Conservation (phyloP, 2,329 filamentous ascomycete genomes). For the Neofusicoccum ribis region DNA sequence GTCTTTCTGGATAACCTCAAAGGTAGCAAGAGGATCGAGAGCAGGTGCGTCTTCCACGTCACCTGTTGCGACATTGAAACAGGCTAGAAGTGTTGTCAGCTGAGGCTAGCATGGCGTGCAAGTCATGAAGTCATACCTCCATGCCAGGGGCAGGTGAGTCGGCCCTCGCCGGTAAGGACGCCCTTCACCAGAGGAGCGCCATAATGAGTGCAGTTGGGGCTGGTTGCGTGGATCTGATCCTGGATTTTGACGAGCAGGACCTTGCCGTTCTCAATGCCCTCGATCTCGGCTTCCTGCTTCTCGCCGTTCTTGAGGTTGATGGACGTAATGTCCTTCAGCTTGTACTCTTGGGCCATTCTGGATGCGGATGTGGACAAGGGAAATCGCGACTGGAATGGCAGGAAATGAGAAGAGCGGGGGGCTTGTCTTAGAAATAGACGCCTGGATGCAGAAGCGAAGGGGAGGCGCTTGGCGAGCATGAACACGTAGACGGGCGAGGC, state of each 20-base stretch:
- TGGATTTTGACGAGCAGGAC: constrained; percentile 80
- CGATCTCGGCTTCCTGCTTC: constrained; percentile 87
- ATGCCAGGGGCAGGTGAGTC: constrained; percentile 94
- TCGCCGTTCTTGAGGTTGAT: constrained; percentile 75
- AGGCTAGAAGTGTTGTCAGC: constrained; percentile 54
- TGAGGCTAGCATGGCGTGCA: background rate
- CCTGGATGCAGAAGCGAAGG: background rate
- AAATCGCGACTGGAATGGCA: background rate
- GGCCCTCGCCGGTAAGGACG: constrained; percentile 76
- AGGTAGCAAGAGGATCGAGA: constrained; percentile 80
- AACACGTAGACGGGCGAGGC: constrained; percentile 14
- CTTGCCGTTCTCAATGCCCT: constrained; percentile 83
- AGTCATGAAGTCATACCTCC: constrained; percentile 62
- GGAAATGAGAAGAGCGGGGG: background rate
- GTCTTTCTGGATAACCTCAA: constrained; percentile 77
- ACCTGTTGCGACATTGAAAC: constrained; percentile 85
- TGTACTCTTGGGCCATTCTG: constrained; percentile 43
- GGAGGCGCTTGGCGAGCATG: constrained; percentile 13
- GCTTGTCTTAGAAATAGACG: constrained; percentile 13
- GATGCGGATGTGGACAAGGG: constrained; percentile 8
- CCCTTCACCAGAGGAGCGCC: constrained; percentile 87
- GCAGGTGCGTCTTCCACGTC: constrained; percentile 96
- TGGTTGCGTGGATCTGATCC: constrained; percentile 75
- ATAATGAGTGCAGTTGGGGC: constrained; percentile 85
- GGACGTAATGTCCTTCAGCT: constrained; percentile 73